phyloP scores from a whole-genome alignment of 2,329 filamentous ascomycete genomes.

The Paraphaeosphaeria sporulosa region DNA sequence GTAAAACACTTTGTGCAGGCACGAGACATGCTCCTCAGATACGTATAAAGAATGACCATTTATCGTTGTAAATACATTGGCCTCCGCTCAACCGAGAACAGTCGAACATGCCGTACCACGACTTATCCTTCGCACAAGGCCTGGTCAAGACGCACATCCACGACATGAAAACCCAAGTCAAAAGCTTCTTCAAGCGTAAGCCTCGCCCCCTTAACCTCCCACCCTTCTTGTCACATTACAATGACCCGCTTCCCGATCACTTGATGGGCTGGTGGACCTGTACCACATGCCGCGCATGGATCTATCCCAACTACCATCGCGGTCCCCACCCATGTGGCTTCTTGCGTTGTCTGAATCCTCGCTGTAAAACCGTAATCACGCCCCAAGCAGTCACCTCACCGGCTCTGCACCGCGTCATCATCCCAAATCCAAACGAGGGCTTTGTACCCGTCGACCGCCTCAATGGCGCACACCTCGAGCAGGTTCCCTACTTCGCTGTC shows the following conservation, averaged over 20 bases:
- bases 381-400: background rate
- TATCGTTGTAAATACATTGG: background rate
- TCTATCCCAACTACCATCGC: background rate
- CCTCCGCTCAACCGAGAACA: background rate
- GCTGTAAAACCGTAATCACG: background rate
- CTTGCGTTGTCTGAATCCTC: background rate
- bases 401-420: background rate
- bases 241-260: background rate
- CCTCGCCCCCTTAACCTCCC: background rate
- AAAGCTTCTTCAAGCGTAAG: background rate
- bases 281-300: background rate
- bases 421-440: background rate
- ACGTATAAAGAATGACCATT: background rate
- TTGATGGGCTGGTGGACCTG: slow-evolving; percentile 6
- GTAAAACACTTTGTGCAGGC: background rate
- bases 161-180: background rate
- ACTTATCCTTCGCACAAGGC: background rate
- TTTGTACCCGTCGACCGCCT: background rate
- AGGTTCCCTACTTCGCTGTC: slow-evolving; percentile 6
- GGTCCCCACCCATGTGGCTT: background rate
- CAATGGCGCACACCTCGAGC: background rate
- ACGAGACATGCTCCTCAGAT: background rate
- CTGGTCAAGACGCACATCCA: too few species aligned
- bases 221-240: background rate
- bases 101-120: background rate